Evolutionary conservation across 2,329 filamentous ascomycete genomes (phyloP).

Genomic region (Pseudocercospora ulei): DNA sequence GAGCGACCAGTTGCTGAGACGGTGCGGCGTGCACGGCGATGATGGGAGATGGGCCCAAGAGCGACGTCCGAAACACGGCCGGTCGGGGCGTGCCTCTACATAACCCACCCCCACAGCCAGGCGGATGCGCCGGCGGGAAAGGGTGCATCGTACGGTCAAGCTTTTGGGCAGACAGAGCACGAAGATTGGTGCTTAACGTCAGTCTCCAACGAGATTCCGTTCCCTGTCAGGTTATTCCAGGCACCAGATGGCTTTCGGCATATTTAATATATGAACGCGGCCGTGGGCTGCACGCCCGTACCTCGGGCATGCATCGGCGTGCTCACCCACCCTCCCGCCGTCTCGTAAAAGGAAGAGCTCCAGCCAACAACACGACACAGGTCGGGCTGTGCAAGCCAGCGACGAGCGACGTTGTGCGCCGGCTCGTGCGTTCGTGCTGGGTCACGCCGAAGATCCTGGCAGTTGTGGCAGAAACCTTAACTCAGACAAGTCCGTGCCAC

Average conservation of each 20-base stretch:
- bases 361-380: constrained; percentile 14
- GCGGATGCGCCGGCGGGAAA: constrained; percentile 15
- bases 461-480: constrained; percentile 16
- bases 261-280: neutral
- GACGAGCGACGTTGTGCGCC: constrained; percentile 20
- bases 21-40: constrained; percentile 12
- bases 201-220: constrained; percentile 6
- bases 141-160: constrained; percentile 19
- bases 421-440: constrained; percentile 16
- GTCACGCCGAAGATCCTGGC: constrained; percentile 13
- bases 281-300: constrained; percentile 1
- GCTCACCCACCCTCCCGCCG: neutral
- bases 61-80: constrained; percentile 25
- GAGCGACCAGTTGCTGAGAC: constrained; percentile 9
- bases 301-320: constrained; percentile 5
- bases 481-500: constrained; percentile 13
- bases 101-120: constrained; percentile 24
- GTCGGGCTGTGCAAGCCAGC: constrained; percentile 15
- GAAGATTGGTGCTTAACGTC: constrained; percentile 10
- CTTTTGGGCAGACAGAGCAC: constrained; percentile 19
- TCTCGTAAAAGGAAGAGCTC: neutral
- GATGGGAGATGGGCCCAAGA: constrained; percentile 16
- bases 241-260: neutral
- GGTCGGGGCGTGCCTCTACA: constrained; percentile 23
- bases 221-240: constrained; percentile 9